phyloP scores from a whole-genome alignment of 495 filamentous ascomycete genomes.

The Lophiostoma macrostomum region DNA sequence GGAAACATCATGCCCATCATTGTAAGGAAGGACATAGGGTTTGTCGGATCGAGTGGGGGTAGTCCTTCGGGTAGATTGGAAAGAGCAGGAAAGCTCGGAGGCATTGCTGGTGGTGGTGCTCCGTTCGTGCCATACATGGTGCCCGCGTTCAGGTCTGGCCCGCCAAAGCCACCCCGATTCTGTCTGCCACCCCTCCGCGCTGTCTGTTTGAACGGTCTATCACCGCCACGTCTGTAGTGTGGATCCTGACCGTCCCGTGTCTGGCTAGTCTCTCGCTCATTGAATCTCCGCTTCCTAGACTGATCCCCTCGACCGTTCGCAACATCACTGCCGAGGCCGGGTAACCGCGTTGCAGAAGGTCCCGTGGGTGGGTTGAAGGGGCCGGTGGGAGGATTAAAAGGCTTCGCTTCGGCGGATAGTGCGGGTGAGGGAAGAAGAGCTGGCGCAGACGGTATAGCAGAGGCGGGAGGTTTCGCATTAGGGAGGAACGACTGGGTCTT shows the following conservation, averaged over 20 bases:
- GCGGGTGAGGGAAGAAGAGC: conserved; percentile 33
- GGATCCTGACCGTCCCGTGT: conserved; percentile 35
- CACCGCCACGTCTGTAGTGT: conserved; percentile 43
- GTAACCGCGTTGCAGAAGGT: conserved; percentile 6
- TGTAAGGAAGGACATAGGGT: conserved; percentile 68
- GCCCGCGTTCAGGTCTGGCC: background rate
- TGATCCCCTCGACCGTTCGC: conserved; percentile 2
- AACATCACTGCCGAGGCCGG: conserved; percentile 38
- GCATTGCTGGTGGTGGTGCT: conserved; percentile 5
- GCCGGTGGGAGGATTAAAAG: conserved; percentile 43
- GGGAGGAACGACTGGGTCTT: conserved; percentile 61
- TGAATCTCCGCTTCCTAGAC: conserved; percentile 43
- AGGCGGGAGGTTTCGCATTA: conserved; percentile 26
- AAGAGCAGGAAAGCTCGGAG: conserved; percentile 56
- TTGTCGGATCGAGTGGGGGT: conserved; percentile 55
- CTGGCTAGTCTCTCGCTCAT: conserved; percentile 42
- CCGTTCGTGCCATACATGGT: background rate
- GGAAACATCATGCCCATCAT: conserved; percentile 66
- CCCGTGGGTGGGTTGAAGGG: conserved; percentile 27
- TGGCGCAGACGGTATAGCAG: background rate
- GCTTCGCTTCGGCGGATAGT: conserved; percentile 33
- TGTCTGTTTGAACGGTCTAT: conserved; percentile 65
- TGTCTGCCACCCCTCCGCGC: conserved; percentile 54
- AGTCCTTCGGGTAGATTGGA: conserved; percentile 47
- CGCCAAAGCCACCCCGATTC: conserved; percentile 5